Evolutionary conservation across 805 yeast genomes (phyloP).

Genomic region (Wickerhamomyces bovis): DNA sequence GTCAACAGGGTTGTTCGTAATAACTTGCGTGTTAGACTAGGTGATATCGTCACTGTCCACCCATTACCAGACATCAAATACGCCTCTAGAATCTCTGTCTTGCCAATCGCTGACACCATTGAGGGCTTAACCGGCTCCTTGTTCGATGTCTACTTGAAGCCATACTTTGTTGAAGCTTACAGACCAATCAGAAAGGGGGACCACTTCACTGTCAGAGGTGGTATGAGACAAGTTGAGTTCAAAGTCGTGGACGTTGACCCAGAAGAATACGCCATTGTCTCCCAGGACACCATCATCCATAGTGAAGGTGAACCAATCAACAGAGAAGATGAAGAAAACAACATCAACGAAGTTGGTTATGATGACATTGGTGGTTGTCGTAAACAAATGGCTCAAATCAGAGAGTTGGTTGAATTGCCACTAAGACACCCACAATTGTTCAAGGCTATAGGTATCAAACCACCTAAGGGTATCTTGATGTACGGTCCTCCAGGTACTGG

Average conservation of each 20-base stretch:
- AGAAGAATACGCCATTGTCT: constrained; percentile 93
- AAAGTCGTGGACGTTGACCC: constrained; percentile 98
- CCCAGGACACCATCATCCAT: constrained; percentile 96
- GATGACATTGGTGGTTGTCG: constrained; percentile 99
- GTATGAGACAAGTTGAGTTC: constrained; percentile 99
- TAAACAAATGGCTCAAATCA: constrained; percentile 98
- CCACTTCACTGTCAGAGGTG: constrained; percentile 93
- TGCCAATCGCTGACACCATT: constrained; percentile 96
- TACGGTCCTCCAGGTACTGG: constrained; percentile 99
- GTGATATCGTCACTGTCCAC: constrained; percentile 85
- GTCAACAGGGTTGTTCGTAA: constrained; percentile 94
- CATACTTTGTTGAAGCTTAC: constrained; percentile 97
- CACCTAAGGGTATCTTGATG: constrained; percentile 97
- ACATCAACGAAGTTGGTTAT: constrained; percentile 94
- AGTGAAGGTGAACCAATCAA: constrained; percentile 99
- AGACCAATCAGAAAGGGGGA: constrained; percentile 98
- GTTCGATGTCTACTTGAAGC: constrained; percentile 93
- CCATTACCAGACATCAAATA: constrained; percentile 98
- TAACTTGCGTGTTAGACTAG: constrained; percentile 88
- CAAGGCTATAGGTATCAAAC: constrained; percentile 97
- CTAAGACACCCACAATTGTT: constrained; percentile 97
- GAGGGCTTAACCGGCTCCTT: constrained; percentile 96
- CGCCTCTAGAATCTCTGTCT: constrained; percentile 88
- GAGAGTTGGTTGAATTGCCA: constrained; percentile 97
- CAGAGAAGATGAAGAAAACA: constrained; percentile 97